Base-by-base conservation (phyloP, 2,329 filamentous ascomycete species). In the Onygena corvina region DNA sequence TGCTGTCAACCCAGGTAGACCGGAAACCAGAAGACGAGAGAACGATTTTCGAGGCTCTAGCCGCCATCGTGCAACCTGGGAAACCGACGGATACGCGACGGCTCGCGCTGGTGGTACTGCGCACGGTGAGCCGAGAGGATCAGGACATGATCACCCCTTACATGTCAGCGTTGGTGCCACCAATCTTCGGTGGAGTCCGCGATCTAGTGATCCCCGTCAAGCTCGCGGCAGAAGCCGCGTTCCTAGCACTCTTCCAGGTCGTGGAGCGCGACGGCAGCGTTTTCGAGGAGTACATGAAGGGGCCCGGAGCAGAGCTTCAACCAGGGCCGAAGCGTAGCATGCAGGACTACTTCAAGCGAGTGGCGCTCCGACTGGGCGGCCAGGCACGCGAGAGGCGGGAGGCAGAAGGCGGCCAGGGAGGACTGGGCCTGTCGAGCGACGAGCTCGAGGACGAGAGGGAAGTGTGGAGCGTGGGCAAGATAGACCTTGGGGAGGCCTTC, bases 291-390 rank as follows among this genome's bases (percentile, higher is more conserved):
- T 96, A 88, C 67, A 81, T 95, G 71, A 73, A 77, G 7, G 80
- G 81, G 0, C 74, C 81, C 1, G 79, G 77, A 4, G 76, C 77
- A 46, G 77, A 79, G 2, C 67, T 95, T 52, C 74, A 81, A 6
- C 68, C 85, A 0, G 83, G 79, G 34, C 80, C 80, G 14, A 92
- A 93, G 75, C 77, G 90, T 58, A 88, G 83, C 64, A 95, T 98
- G 84, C 77, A 82, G 52, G 92, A 98, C 65, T 98, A 98, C 70
- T 96, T 96, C 71, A 94, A 94, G 75, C 76, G 92, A 35, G 86
- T 98, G 55, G 87, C 87, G 1, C 66, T 90, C 60, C 79, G 89
- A 58, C 70, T 96, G 16, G 90, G 85, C n/a, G 77, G 73, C 14
- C 92, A 96, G 65, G 88, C 86, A 1, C 77, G 87, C 54, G 92